Base-by-base conservation (phyloP, 2,329 filamentous ascomycete genomes). In the Albophoma yamanashiensis region DNA sequence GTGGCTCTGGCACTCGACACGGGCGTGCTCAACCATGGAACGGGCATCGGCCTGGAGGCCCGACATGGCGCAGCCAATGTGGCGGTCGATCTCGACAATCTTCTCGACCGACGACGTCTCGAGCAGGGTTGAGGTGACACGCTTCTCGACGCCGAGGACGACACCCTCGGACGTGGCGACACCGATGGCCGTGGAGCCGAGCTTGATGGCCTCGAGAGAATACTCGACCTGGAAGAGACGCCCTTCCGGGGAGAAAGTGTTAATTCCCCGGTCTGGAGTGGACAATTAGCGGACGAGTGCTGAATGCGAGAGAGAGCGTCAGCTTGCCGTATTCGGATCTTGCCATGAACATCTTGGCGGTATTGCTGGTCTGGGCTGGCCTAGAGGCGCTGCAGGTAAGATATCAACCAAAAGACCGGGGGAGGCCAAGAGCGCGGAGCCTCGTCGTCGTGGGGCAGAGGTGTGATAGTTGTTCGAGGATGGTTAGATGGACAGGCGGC, bases 201-300 rank as follows among this genome's bases (percentile, higher is more conserved):
- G 90, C 83, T 99, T 99, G 86, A 99, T 99, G 78, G 94, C 94
- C 82, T 99, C 94, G 76, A 99, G 89, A 62, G 94, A 97, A 86
- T 99, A 99, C 89, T 99, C 94, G 82, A 99, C 94, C 82, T 99
- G 94, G 85, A 99, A 99, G 76, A 99, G 90, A 78, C 94, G 94
- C 72, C 94, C 94, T 85, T 99, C 94, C 63, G 94, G 94, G 70
- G 94, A 99, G 86, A 99, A 99, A 84, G 94, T 99, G 85, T 97
- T 97, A 86, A 97, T 97, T 72, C 93, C 93, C 78, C 93, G 92
- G 82, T 97, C 92, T 97, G 68, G n/a, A 56, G 1, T 25, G 9
- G 45, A 55, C 55, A 25, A 64, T 70, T 64, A 70, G 68, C 60
- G 14, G 27, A 20, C 56, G 34, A 25, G 31, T 34, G 27, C 2